These are phyloP conservation scores for Ophiostoma piceae DNA, from an alignment of 2,329 filamentous ascomycete genomes.

Conservation along the genomic window DNA sequence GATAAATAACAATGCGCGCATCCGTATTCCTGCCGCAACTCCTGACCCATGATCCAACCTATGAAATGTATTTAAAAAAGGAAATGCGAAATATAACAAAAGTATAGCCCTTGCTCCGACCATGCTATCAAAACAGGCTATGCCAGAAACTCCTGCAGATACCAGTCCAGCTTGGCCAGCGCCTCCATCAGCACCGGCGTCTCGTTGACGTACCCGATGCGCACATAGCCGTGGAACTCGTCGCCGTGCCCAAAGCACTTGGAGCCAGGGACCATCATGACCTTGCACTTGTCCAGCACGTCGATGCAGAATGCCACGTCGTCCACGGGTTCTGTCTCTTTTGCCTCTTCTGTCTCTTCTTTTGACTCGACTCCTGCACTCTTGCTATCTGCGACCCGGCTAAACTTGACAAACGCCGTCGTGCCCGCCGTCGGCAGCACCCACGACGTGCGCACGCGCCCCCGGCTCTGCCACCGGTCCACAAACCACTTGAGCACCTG, in stretches of 20 bases:
- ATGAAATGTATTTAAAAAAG: neutral
- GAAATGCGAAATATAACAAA: neutral
- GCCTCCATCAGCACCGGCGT: conserved; percentile 64
- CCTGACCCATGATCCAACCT: neutral
- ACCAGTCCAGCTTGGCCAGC: conserved; percentile 46
- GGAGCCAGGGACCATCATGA: conserved; percentile 69
- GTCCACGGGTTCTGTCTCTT: conserved; percentile 51
- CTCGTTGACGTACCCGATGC: conserved; percentile 70
- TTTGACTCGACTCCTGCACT: neutral
- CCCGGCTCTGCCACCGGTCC: conserved; percentile 50
- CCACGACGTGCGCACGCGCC: conserved; percentile 52
- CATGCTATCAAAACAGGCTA: neutral
- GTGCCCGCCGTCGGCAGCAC: conserved; percentile 72
- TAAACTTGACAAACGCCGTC: conserved; percentile 71
- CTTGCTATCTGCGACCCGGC: neutral
- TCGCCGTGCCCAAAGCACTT: conserved; percentile 62
- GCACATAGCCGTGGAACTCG: conserved; percentile 69
- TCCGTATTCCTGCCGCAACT: conserved; percentile 4
- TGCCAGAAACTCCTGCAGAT: conserved; percentile 36
- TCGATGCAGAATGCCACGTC: conserved; percentile 67
- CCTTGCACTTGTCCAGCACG: conserved; percentile 62
- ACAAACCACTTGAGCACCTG: conserved; percentile 63
- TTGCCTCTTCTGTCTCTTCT: neutral
- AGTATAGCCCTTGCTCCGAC: neutral
- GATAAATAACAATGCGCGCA: neutral